phyloP scores from a whole-genome alignment of 495 filamentous ascomycete species.

The Peziza echinospora region DNA sequence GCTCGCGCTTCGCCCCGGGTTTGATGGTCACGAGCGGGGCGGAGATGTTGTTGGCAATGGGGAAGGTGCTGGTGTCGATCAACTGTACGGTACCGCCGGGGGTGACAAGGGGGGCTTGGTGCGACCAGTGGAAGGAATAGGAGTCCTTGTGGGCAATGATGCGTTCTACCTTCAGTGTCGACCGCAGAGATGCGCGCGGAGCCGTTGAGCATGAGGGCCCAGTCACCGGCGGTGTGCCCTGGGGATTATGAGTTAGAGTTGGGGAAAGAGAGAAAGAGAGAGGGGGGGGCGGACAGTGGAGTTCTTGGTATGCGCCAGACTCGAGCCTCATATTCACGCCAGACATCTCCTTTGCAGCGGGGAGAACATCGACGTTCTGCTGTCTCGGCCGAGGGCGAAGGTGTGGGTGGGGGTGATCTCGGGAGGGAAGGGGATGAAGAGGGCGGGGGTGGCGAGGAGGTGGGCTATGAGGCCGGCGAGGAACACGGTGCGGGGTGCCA shows the following conservation, averaged over 20 bases:
- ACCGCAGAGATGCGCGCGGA: conserved; percentile 37
- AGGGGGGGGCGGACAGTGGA: conserved; percentile 31
- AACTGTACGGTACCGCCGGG: conserved; percentile 36
- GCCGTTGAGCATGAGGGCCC: conserved; percentile 44
- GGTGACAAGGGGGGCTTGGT: conserved; percentile 34
- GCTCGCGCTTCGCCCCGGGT: conserved; percentile 36
- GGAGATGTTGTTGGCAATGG: conserved; percentile 36
- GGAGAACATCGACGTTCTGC: conserved; percentile 49
- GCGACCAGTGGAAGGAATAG: conserved; percentile 33
- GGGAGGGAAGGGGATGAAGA: too few relatives aligned
- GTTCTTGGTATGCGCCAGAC: conserved; percentile 41
- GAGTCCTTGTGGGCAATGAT: conserved; percentile 31
- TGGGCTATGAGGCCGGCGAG: too few relatives aligned
- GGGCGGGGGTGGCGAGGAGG: too few relatives aligned
- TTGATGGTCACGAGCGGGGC: conserved; percentile 37
- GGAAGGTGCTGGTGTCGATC: conserved; percentile 41
- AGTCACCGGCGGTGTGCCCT: conserved; percentile 44
- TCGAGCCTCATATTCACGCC: conserved; percentile 61
- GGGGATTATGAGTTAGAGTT: not conserved
- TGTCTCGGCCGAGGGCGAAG: too few relatives aligned
- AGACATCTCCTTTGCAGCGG: conserved; percentile 43
- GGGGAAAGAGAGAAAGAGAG: too few relatives aligned
- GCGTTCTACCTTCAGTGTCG: conserved; percentile 38
- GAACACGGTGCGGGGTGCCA: too few relatives aligned
- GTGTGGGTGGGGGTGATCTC: too few relatives aligned